Percentiles rank a stretch among this genome's conserved stretches.
These are phyloP conservation scores for Raffaelea albimanens DNA, from an alignment of 2,329 filamentous ascomycete species.

Conservation along the genomic window DNA sequence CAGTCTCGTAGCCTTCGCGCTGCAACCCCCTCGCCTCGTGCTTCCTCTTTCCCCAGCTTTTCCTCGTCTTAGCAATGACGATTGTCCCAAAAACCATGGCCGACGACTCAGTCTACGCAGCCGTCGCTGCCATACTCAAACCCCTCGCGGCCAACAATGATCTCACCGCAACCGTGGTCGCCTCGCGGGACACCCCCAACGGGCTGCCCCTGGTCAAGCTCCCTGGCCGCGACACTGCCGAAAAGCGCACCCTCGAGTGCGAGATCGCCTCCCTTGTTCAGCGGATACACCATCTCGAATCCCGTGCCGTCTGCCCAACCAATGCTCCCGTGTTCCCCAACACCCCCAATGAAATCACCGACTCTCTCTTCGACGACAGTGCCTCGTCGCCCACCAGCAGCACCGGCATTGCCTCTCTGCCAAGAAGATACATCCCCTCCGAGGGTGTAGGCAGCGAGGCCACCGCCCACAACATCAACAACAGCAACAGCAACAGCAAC, in stretches of 20 bases:
- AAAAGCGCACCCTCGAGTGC: conserved; percentile 70
- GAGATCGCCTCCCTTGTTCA: conserved; percentile 72
- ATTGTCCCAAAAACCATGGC: conserved; percentile 15
- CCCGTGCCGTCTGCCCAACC: conserved; percentile 41
- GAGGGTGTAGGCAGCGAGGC: no score
- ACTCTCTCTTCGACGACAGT: conserved; percentile 53
- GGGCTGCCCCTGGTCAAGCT: conserved; percentile 46
- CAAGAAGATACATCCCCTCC: no score
- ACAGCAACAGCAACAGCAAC: conserved; percentile 11
- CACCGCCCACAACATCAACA: neutral
- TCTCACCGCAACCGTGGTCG: conserved; percentile 7
- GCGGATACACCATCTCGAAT: conserved; percentile 75
- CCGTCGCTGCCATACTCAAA: conserved; percentile 20
- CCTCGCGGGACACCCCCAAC: conserved; percentile 24
- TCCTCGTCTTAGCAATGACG: conserved; percentile 5
- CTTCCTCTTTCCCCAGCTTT: no score
- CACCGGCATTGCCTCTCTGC: conserved; percentile 4
- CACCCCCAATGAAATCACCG: conserved; percentile 67
- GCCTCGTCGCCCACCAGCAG: conserved; percentile 30
- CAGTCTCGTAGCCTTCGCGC: no score
- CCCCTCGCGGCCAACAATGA: conserved; percentile 19
- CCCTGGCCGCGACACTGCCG: conserved; percentile 64
- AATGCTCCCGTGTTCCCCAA: conserved; percentile 41
- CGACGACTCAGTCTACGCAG: conserved; percentile 19
- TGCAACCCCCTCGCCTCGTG: no score